phyloP scores from a whole-genome alignment of 441 rosid species.

The Populus hybrid region DNA sequence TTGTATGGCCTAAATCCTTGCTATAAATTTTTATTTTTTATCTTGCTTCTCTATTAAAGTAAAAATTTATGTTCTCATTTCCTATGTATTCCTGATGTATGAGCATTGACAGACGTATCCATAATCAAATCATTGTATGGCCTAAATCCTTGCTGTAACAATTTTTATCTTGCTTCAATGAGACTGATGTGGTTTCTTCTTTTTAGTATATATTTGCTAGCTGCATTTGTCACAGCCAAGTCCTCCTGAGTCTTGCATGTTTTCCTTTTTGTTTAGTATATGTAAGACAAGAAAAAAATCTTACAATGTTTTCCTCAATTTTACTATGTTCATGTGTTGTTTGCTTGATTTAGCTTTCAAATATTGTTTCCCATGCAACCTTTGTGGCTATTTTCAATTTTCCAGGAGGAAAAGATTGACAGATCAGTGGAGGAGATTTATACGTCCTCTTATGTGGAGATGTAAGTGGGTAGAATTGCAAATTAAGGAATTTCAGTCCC shows the following conservation, averaged over 20 bases:
- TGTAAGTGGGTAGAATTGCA: slow-evolving; percentile 86
- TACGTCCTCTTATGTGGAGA: slow-evolving; percentile 77
- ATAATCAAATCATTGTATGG: not conserved
- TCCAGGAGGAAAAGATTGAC: slow-evolving; percentile 75
- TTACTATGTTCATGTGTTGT: not conserved
- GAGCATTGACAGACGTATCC: not conserved
- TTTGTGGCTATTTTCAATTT: slow-evolving; percentile 2
- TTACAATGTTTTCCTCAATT: not conserved
- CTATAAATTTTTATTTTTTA: not conserved
- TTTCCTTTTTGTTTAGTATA: not conserved
- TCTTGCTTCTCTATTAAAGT: not conserved
- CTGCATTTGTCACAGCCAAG: not conserved
- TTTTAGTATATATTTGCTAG: not conserved
- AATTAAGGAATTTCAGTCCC: slow-evolving; percentile 49
- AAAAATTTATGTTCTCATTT: not conserved
- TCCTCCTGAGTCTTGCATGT: not conserved
- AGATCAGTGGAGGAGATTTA: slow-evolving; percentile 76
- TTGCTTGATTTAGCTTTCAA: not conserved
- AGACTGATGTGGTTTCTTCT: not conserved
- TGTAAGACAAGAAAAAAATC: not conserved
- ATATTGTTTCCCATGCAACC: slow-evolving; percentile 7
- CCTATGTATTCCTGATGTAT: not conserved
- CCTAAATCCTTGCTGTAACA: not conserved
- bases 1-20: not conserved
- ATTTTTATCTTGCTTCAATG: not conserved